These are phyloP conservation scores for Clavispora vitiphila DNA, from an alignment of 805 yeast species.

Conservation along the genomic window DNA sequence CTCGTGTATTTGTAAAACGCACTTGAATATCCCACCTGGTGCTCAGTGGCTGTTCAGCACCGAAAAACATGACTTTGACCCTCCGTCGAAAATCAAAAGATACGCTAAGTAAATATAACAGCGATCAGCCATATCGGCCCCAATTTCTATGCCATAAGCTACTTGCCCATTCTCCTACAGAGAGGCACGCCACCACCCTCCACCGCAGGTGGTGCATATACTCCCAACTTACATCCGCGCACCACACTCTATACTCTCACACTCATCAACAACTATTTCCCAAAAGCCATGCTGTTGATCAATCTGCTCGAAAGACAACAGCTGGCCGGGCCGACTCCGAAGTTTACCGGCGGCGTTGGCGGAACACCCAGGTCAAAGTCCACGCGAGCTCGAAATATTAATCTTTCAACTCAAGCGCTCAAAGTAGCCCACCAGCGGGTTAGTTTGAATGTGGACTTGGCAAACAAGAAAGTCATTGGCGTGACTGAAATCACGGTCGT, in stretches of 20 bases:
- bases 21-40: too few species aligned
- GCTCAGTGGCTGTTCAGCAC: too few species aligned
- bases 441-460: conserved; percentile 71
- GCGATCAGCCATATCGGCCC: too few species aligned
- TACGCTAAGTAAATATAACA: too few species aligned
- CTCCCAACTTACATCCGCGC: neutral
- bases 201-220: too few species aligned
- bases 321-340: conserved; percentile 16
- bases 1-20: too few species aligned
- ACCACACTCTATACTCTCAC: neutral
- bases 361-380: conserved; percentile 12
- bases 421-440: conserved; percentile 83
- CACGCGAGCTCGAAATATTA: conserved; percentile 5
- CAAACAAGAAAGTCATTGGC: conserved; percentile 56
- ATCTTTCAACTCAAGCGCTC: conserved; percentile 43
- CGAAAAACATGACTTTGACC: too few species aligned
- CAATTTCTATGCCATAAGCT: too few species aligned
- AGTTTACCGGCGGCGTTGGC: conserved; percentile 5
- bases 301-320: conserved; percentile 5
- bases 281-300: conserved; percentile 7
- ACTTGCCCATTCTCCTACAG: too few species aligned
- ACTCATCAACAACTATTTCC: neutral
- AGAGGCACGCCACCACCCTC: too few species aligned
- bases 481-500: conserved; percentile 77
- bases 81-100: too few species aligned